Conservation (phyloP, 768 basidiomycete genomes). For the Suillus spraguei region DNA sequence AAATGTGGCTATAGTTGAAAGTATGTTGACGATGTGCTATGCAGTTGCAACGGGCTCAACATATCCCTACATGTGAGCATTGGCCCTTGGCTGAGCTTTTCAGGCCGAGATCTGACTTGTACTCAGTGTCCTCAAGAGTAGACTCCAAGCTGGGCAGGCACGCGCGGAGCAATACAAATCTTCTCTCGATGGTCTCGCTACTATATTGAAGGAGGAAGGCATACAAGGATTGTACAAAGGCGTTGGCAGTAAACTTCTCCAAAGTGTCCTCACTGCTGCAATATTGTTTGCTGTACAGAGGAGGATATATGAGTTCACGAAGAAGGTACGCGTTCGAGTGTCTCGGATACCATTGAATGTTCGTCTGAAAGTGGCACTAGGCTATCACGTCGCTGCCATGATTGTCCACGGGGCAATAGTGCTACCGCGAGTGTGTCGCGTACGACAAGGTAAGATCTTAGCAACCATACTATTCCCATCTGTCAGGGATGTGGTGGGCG, state of each 20-base stretch:
- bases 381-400: neutral
- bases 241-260: slow-evolving; percentile 83
- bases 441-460: neutral
- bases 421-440: neutral
- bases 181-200: slow-evolving; percentile 72
- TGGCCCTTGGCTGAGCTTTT: neutral
- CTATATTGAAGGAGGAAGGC: slow-evolving; percentile 80
- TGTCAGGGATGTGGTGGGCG: neutral
- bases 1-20: neutral
- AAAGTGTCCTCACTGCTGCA: slow-evolving; percentile 91
- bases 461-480: neutral
- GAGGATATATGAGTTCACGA: slow-evolving; percentile 76
- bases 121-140: slow-evolving; percentile 68
- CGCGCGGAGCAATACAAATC: slow-evolving; percentile 74
- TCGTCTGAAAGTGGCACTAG: neutral
- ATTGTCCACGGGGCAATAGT: neutral
- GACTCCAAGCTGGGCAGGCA: slow-evolving; percentile 75
- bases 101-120: neutral
- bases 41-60: slow-evolving; percentile 57
- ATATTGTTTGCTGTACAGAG: slow-evolving; percentile 92
- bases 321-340: slow-evolving; percentile 36
- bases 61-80: slow-evolving; percentile 73
- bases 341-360: neutral
- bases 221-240: slow-evolving; percentile 86
- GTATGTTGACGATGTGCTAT: slow-evolving; percentile 6